Conservation (phyloP, 768 basidiomycete species). For the Leccinum disarticulatum region DNA sequence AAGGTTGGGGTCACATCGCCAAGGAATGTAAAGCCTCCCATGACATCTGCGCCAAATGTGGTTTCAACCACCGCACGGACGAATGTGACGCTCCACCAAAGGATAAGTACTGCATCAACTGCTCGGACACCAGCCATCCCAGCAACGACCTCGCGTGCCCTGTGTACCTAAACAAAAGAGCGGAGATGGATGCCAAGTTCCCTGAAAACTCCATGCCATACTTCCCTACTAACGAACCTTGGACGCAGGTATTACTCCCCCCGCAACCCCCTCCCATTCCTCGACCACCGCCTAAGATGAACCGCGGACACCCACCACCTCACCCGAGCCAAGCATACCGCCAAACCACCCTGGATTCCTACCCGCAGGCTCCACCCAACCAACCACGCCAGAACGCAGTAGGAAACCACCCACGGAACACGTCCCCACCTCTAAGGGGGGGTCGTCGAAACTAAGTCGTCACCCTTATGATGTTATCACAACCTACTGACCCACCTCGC, state of each 20-base stretch:
- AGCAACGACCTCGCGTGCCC: background rate
- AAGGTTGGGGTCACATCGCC: conserved; percentile 1
- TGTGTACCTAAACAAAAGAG: background rate
- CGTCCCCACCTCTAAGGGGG: background rate
- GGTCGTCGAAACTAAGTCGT: background rate
- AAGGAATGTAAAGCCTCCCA: background rate
- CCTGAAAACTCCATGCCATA: conserved; percentile 5
- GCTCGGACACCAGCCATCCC: background rate
- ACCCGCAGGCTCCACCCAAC: too few species aligned
- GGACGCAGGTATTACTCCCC: background rate
- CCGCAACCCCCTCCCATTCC: background rate
- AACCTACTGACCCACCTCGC: background rate
- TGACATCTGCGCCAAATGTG: background rate
- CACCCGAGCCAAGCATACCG: too few species aligned
- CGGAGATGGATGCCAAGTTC: background rate
- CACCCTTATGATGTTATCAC: background rate
- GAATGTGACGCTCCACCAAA: fast-evolving
- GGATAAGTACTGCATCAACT: background rate
- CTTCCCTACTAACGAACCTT: conserved; percentile 2
- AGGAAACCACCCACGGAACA: background rate
- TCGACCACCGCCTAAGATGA: too few species aligned
- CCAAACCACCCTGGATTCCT: too few species aligned
- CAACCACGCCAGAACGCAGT: too few species aligned
- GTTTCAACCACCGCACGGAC: background rate
- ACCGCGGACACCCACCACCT: too few species aligned